These are phyloP conservation scores for Rhododendron molle DNA, from an alignment of 148 eudicot species.

Conservation along the genomic window DNA sequence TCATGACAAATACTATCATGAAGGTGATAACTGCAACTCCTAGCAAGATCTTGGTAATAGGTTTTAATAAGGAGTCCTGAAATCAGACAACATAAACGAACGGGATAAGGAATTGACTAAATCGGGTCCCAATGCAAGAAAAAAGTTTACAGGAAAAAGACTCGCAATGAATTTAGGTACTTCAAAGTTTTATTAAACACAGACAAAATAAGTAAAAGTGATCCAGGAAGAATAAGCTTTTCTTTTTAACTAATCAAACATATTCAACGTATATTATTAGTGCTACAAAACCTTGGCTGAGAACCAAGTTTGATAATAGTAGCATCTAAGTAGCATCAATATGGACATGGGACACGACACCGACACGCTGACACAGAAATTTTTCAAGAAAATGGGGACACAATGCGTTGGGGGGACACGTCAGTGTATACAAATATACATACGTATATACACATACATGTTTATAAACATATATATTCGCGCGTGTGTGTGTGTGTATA, in stretches of 20 bases:
- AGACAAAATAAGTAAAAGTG: neutral
- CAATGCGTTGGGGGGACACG: neutral
- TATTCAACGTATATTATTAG: neutral
- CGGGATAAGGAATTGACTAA: neutral
- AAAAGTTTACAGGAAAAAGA: neutral
- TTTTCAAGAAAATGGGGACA: neutral
- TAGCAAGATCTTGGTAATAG: constrained; percentile 68
- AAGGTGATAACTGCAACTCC: constrained; percentile 54
- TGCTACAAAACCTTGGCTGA: neutral
- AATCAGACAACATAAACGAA: neutral
- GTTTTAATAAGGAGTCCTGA: constrained; percentile 81
- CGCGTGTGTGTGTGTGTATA: too few species aligned
- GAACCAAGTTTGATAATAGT: neutral
- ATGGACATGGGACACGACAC: neutral
- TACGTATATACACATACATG: too few species aligned
- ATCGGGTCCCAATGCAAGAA: neutral
- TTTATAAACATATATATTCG: too few species aligned
- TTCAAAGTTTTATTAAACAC: neutral
- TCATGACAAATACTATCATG: constrained; percentile 53
- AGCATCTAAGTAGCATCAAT: neutral
- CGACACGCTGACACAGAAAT: neutral
- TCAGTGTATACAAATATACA: neutral
- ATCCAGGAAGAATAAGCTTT: neutral
- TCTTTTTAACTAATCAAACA: neutral
- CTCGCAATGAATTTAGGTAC: neutral